Conservation (phyloP, 2,329 filamentous ascomycete species). For the Daldinia sp. region DNA sequence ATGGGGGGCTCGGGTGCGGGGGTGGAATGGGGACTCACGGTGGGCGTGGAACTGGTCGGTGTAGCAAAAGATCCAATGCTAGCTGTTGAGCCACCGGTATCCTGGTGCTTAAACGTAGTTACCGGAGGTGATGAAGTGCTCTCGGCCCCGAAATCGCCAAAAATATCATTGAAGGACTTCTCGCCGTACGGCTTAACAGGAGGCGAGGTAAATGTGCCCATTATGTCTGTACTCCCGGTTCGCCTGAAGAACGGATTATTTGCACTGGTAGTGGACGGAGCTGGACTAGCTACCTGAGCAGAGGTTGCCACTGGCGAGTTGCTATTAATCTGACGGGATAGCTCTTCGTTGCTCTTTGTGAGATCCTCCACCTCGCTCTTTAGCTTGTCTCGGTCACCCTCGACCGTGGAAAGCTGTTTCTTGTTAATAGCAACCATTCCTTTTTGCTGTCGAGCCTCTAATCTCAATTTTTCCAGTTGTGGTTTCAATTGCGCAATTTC, state of each 20-base stretch:
- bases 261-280: slow-evolving; percentile 74
- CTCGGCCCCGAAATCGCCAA: slow-evolving; percentile 72
- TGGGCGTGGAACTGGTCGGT: slow-evolving; percentile 70
- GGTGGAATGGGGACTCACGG: slow-evolving; percentile 72
- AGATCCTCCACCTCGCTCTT: slow-evolving; percentile 81
- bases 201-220: slow-evolving; percentile 65
- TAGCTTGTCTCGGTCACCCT: slow-evolving; percentile 88
- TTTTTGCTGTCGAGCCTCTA: slow-evolving; percentile 93
- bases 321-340: slow-evolving; percentile 64
- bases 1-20: slow-evolving; percentile 70
- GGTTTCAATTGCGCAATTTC: slow-evolving; percentile 88
- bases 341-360: slow-evolving; percentile 71
- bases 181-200: slow-evolving; percentile 64
- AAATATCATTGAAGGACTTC: slow-evolving; percentile 86
- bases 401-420: slow-evolving; percentile 92
- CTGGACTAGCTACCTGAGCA: slow-evolving; percentile 74
- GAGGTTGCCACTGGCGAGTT: slow-evolving; percentile 61
- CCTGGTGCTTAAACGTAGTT: slow-evolving; percentile 73
- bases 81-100: slow-evolving; percentile 67
- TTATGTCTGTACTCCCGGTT: slow-evolving; percentile 71
- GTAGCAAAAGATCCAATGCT: slow-evolving; percentile 66
- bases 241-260: slow-evolving; percentile 96
- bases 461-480: slow-evolving; percentile 91
- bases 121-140: slow-evolving; percentile 59
- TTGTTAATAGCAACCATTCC: slow-evolving; percentile 98